A percentile compares a stretch with the other conserved stretches of the same genome.
Evolutionary conservation across 768 basidiomycete genomes (phyloP).

Genomic region (Tylopilus balloui): DNA sequence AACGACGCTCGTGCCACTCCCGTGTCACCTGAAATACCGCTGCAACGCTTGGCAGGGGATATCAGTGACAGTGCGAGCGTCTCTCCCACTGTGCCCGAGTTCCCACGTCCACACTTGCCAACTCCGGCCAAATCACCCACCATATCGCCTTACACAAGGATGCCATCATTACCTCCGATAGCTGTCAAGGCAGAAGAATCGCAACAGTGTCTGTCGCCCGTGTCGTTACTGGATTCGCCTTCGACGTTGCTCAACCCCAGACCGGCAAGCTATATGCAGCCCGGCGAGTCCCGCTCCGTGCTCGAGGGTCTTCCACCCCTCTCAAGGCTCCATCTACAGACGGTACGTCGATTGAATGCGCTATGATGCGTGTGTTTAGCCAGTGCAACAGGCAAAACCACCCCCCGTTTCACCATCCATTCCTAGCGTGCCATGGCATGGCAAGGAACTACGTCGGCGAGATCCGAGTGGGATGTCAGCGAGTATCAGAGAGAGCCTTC

Average conservation of each 20-base stretch:
- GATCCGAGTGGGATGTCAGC: neutral
- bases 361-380: neutral
- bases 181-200: conserved; percentile 27
- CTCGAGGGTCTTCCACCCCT: conserved; percentile 6
- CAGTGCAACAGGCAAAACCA: neutral
- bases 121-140: conserved; percentile 27
- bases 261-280: neutral
- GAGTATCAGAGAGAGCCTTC: conserved; percentile 13
- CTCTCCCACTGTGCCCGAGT: conserved; percentile 13
- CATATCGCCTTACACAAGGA: conserved; percentile 7
- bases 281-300: neutral
- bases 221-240: neutral
- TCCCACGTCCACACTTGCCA: conserved; percentile 25
- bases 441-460: neutral
- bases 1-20: neutral
- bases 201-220: neutral
- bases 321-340: neutral
- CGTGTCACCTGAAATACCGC: conserved; percentile 15
- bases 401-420: neutral
- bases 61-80: neutral
- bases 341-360: conserved; percentile 2
- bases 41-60: neutral
- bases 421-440: neutral
- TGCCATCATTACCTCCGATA: conserved; percentile 29
- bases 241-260: neutral